Evolutionary conservation across 495 filamentous ascomycete genomes (phyloP), one percentile per base, ranked within the genome.

Genomic region (Penicillium canescens): DNA sequence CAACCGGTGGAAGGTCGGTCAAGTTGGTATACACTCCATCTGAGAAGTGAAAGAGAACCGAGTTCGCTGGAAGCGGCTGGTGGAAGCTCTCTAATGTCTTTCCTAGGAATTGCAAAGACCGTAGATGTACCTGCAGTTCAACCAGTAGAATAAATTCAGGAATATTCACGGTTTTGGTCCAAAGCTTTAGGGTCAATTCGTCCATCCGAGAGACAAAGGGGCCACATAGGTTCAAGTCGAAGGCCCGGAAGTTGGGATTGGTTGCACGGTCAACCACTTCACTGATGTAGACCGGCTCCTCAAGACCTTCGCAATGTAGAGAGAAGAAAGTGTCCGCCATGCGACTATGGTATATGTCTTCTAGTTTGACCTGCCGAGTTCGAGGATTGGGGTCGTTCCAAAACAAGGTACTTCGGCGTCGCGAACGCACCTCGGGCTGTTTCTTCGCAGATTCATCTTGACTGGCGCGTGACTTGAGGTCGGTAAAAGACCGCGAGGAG

Each of bases 301-400:
- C 69, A 41, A 79, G 67, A 2, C 72, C 80, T 7, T 80, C 78
- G 53, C 82, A 83, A 71, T 96, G 92, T 21, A 98, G 69, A 0
- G 90, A 87, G 67, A 96, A 95, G 81, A 96, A 97, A 9, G 85
- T 83, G 69, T 96, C 89, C n/a, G 85, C 89, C 75, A 95, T 86
- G 47, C 84, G 81, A 56, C 74, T 83, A 28, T 82, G 81, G 18
- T 85, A 83, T 2, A 86, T 80, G 58, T 90, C 82, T 61, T 94
- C 88, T 40, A 96, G 70, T 59, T 82, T 88, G 60, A 86, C 82
- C 77, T 96, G 92, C 56, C 89, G 66, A 14, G 77, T 79, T 26
- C 78, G 76, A 1, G 89, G 87, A 46, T 80, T 85, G n/a, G 82
- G 79, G 54, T 80, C 83, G 37, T 75, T 80, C 77, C 91, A 88